These are phyloP conservation scores for Lathyrus tuberosus DNA, from an alignment of 306 rosid genomes.

Conservation along the genomic window DNA sequence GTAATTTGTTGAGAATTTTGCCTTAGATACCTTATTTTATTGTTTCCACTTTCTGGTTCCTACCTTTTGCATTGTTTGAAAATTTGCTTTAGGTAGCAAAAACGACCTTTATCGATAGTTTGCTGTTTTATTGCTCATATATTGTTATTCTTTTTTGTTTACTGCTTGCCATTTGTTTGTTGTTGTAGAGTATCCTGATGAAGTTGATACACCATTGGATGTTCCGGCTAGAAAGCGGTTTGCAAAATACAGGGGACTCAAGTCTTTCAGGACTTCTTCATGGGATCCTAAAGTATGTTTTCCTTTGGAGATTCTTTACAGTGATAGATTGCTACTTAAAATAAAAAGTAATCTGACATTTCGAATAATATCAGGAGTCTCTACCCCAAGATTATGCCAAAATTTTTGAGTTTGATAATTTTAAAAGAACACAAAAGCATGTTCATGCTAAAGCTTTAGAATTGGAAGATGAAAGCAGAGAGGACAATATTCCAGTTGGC, in stretches of 20 bases:
- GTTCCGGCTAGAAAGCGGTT: constrained; percentile 83
- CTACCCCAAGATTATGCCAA: constrained; percentile 81
- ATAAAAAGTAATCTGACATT: constrained; percentile 32
- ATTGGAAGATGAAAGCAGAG: constrained; percentile 60
- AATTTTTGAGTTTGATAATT: constrained; percentile 83
- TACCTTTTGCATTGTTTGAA: background rate
- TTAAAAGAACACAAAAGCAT: constrained; percentile 69
- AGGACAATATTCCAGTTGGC: constrained; percentile 60
- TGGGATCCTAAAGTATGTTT: constrained; percentile 91
- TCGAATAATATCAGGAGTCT: constrained; percentile 68
- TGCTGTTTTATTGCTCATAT: constrained; percentile 22
- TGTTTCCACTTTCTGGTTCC: constrained; percentile 1
- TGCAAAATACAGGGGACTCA: constrained; percentile 92
- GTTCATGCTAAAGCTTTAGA: constrained; percentile 80
- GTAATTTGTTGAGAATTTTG: constrained; percentile 1
- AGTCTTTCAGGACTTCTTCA: constrained; percentile 92
- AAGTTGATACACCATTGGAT: constrained; percentile 94
- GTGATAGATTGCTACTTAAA: constrained; percentile 2
- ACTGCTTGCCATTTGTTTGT: constrained; percentile 26
- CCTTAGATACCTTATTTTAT: background rate
- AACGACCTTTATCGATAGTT: constrained; percentile 7
- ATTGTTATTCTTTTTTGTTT: constrained; percentile 1
- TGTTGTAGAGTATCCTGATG: constrained; percentile 87
- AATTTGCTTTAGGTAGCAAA: background rate
- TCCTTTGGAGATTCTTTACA: constrained; percentile 32